These are phyloP conservation scores for Aspergillus ruber DNA, from an alignment of 2,329 filamentous ascomycete species.

Conservation along the genomic window DNA sequence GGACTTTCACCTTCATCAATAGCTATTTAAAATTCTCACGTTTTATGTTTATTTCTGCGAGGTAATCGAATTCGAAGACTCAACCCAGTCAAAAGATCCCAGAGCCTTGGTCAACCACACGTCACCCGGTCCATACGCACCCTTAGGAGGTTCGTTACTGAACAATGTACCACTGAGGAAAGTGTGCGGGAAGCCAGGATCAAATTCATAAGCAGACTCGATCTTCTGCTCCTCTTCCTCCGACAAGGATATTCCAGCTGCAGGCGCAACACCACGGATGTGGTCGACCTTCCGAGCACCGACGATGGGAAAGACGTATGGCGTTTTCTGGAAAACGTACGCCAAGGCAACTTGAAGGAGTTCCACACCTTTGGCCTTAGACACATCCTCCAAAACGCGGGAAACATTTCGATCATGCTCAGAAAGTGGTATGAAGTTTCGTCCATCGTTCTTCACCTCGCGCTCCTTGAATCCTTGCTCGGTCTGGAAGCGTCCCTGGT, in stretches of 20 bases:
- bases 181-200: constrained; percentile 40
- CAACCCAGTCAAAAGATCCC: constrained; percentile 5
- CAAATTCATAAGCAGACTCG: constrained; percentile 48
- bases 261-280: constrained; percentile 50
- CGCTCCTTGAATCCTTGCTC: constrained; percentile 22
- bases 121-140: background rate
- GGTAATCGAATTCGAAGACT: background rate
- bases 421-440: constrained; percentile 11
- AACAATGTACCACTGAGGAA: constrained; percentile 7
- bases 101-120: constrained; percentile 5
- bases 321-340: constrained; percentile 48
- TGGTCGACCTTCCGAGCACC: constrained; percentile 50
- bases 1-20: background rate
- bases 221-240: constrained; percentile 51
- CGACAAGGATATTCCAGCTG: constrained; percentile 45
- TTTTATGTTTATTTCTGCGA: background rate
- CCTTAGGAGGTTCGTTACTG: background rate
- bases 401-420: constrained; percentile 12
- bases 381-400: constrained; percentile 12
- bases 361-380: constrained; percentile 4
- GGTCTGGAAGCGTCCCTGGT: constrained; percentile 35
- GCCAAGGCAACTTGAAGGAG: constrained; percentile 32
- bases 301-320: constrained; percentile 50
- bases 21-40: background rate
- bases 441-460: constrained; percentile 15